Evolutionary conservation across 2,329 filamentous ascomycete genomes (phyloP).

Genomic region (Fusarium sp.): DNA sequence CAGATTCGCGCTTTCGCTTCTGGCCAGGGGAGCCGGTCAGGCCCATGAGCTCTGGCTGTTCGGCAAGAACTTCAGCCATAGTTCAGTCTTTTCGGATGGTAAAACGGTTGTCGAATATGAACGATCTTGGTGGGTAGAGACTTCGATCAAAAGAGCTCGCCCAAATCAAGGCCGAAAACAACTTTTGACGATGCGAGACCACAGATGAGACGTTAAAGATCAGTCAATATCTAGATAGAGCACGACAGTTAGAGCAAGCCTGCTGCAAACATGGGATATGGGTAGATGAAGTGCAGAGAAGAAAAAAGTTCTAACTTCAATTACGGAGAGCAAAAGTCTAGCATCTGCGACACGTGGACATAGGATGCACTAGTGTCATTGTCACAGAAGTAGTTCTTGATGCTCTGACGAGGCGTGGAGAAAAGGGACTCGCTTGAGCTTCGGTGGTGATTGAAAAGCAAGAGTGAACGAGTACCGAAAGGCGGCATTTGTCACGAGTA

Average conservation of each 20-base stretch:
- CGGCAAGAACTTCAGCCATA: constrained; percentile 63
- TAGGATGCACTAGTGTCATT: constrained; percentile 21
- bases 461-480: constrained; percentile 21
- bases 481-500: constrained; percentile 28
- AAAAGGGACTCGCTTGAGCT: constrained; percentile 30
- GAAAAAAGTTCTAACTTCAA: not conserved
- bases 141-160: constrained; percentile 36
- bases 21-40: constrained; percentile 59
- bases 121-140: constrained; percentile 1
- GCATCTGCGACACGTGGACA: constrained; percentile 19
- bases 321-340: constrained; percentile 11
- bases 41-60: constrained; percentile 62
- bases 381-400: not conserved
- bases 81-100: constrained; percentile 23
- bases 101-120: constrained; percentile 3
- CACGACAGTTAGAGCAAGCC: constrained; percentile 40
- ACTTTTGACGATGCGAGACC: constrained; percentile 37
- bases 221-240: constrained; percentile 41
- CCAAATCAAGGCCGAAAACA: constrained; percentile 20
- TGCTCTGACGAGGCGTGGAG: constrained; percentile 15
- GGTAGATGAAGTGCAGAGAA: constrained; percentile 22
- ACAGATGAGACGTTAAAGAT: constrained; percentile 41
- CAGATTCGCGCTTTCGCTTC: constrained; percentile 68
- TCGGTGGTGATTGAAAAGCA: constrained; percentile 16
- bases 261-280: constrained; percentile 8